A percentile compares a stretch with the other conserved stretches of the same genome.
Conservation (phyloP, 2,329 filamentous ascomycete species). For the Fusarium circinatum region DNA sequence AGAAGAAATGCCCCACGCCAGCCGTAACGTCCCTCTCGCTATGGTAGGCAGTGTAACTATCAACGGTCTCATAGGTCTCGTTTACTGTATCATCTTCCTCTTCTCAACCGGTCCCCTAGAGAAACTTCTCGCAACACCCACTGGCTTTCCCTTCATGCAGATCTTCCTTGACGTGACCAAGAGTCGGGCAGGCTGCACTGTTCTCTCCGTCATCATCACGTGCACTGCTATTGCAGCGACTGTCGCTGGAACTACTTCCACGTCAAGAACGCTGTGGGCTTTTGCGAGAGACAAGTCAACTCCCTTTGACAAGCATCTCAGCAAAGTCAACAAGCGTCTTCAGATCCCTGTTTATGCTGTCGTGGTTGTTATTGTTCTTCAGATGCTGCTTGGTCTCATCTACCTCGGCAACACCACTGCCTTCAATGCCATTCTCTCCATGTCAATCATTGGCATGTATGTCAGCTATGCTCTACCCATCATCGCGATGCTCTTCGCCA, state of each 20-base stretch:
- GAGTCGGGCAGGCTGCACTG: slow-evolving; percentile 39
- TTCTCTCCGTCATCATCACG: slow-evolving; percentile 45
- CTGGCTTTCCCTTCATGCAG: slow-evolving; percentile 57
- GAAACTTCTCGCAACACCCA: slow-evolving; percentile 51
- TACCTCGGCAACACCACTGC: slow-evolving; percentile 56
- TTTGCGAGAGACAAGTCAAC: slow-evolving; percentile 53
- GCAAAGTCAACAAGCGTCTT: slow-evolving; percentile 44
- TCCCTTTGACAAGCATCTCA: slow-evolving; percentile 51
- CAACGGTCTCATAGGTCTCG: slow-evolving; percentile 58
- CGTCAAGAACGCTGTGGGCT: slow-evolving; percentile 52
- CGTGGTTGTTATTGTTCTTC: slow-evolving; percentile 38
- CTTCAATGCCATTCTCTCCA: slow-evolving; percentile 53
- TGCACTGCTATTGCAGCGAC: slow-evolving; percentile 45
- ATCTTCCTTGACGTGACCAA: slow-evolving; percentile 48
- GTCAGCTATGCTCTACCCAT: slow-evolving; percentile 56
- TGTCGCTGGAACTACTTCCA: slow-evolving; percentile 49
- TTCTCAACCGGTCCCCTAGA: slow-evolving; percentile 55
- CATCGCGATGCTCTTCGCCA: slow-evolving; percentile 49
- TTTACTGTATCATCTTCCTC: slow-evolving; percentile 54
- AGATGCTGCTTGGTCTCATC: slow-evolving; percentile 50
- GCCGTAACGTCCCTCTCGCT: slow-evolving; percentile 48
- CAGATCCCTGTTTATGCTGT: slow-evolving; percentile 50
- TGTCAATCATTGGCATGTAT: slow-evolving; percentile 57
- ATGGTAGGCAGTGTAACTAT: slow-evolving; percentile 50
- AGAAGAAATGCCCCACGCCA: slow-evolving; percentile 49